Base-by-base conservation (phyloP, 495 filamentous ascomycete genomes). In the Penicillium manginii region DNA sequence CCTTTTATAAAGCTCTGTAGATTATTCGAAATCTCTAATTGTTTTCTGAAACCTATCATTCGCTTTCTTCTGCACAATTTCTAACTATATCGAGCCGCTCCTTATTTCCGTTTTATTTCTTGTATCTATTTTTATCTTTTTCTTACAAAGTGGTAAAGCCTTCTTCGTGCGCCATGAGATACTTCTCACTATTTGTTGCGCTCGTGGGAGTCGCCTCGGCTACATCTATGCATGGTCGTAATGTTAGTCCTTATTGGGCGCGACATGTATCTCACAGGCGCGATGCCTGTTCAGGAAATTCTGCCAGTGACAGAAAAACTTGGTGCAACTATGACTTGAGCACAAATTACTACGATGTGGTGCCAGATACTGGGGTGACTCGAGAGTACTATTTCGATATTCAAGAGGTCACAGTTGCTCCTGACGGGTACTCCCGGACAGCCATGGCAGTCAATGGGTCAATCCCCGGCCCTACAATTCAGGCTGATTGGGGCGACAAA, bases 401-500 rank as follows among this genome's bases (percentile, higher is more conserved):
- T 0, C 55, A 66, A 11, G 54, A 76, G 9, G 82, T 89, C 14
- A 84, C 75, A 21, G 82, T 84, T 3, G 88, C 91, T 61, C 92
- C 91, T 10, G 92, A 96, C 72, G 89, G 87, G n/a, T 18, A 33
- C 88, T 62, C 90, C 88, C 10, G 91, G 91, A 72, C 86, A 84
- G 83, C 80, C 2, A 90, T 93, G 64, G 86, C 88, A 50, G 87
- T 93, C 75, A 94, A 94, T 67, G 85, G 83, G 0, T 69, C 88
- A 0, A 76, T 87, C 32, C 90, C 88, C 5, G 74, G 75, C 8
- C 68, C 66, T 11, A 83, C 79, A 2, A 87, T 92, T 49, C 75
- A 82, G 43, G 88, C 83, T 21, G 81, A 86, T 31, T 78, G 87
- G 55, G 89, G 89, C 35, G 91, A 93, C 68, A 76, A 73, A 15